These are phyloP conservation scores for Medicago truncatula DNA, from an alignment of 306 rosid genomes.

Conservation along the genomic window DNA sequence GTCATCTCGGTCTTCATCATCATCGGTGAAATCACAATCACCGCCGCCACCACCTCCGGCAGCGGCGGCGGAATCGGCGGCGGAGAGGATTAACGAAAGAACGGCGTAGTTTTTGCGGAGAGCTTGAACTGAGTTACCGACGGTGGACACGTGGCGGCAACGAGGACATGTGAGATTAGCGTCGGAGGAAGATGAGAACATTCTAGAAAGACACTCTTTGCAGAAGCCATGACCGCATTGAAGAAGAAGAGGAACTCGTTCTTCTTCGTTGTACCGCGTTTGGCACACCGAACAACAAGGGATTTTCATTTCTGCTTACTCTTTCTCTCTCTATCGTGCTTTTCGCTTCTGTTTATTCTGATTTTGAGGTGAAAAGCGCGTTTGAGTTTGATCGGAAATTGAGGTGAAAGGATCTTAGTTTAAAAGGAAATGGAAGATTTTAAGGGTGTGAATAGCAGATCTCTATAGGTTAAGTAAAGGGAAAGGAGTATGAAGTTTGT, in stretches of 20 bases:
- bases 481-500: constrained; percentile 35
- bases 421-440: constrained; percentile 32
- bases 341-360: background rate
- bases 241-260: constrained; percentile 92
- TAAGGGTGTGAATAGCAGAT: constrained; percentile 55
- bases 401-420: constrained; percentile 46
- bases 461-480: constrained; percentile 51
- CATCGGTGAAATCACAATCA: constrained; percentile 71
- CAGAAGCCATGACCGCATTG: constrained; percentile 99
- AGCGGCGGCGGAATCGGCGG: constrained; percentile 22
- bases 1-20: constrained; percentile 58
- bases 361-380: constrained; percentile 8
- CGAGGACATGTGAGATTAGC: constrained; percentile 80
- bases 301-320: constrained; percentile 78
- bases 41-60: background rate
- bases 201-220: constrained; percentile 79
- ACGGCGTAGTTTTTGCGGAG: constrained; percentile 90
- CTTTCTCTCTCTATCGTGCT: background rate
- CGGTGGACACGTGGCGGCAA: constrained; percentile 88
- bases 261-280: constrained; percentile 96
- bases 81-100: constrained; percentile 75
- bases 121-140: constrained; percentile 90
- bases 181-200: constrained; percentile 79
- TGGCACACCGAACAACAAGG: constrained; percentile 97
- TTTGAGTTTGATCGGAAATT: constrained; percentile 42